Base-by-base conservation (phyloP, 768 basidiomycete species). In the Trametes elegans region DNA sequence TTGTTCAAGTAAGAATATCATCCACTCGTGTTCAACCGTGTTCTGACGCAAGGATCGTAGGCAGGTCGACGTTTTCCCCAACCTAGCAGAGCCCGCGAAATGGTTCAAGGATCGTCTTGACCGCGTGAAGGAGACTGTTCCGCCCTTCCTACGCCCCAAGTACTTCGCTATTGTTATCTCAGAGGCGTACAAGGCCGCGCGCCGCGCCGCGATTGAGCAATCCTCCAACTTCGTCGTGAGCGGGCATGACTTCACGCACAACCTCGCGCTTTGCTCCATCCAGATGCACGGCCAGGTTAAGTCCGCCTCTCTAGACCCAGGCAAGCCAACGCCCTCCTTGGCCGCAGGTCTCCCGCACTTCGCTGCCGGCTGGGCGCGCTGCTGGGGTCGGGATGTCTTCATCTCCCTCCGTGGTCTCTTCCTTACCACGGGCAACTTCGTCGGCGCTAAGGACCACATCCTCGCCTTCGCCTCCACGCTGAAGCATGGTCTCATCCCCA, bases 311-410 rank as follows among this genome's bases (percentile, higher is more conserved):
- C 78, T 99, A 42, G 86, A 90, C 64, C 88, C 91, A 8, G 72
- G 67, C 1, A 78, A 79, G 61, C 68, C 79, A 2, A 86, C 84
- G 1, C 86, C 97, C 4, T 92, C 89, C 3, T 77, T 99, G 29
- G 94, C 97, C 9, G 97, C 97, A 23, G 97, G 97, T 18, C 74
- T 98, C 26, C 95, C 97, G 5, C 97, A 98, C 71, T 98, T 99
- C 67, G 77, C 91, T 1, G 75, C 88, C 7, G 86, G 87, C 5
- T 99, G 97, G 97, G 95, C 95, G 13, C 80, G 97, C 45, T 93
- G 90, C 67, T 99, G 97, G 97, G 97, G 97, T 3, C 83, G 97
- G 19, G 90, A 93, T 64, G 86, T 92, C 2, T 97, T 96, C 72
- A 97, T 97, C 67, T 96, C 93, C 3, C 72, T 97, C 18, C 84